phyloP scores from a whole-genome alignment of 1,284 basidiomycete genomes.

The Leccinum laetum region DNA sequence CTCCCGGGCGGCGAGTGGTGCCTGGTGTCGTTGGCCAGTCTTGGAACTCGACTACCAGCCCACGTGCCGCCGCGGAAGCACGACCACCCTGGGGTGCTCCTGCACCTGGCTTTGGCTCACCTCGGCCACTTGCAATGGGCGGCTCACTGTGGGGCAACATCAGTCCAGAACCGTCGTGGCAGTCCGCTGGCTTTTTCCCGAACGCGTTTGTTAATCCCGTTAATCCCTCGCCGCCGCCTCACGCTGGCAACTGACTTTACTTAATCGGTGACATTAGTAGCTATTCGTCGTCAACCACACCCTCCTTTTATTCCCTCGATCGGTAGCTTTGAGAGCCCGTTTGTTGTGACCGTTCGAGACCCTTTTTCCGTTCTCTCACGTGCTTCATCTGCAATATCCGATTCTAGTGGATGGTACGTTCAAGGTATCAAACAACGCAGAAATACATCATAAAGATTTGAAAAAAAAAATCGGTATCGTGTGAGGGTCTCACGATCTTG shows the following conservation, averaged over 20 bases:
- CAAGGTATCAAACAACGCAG: constrained; percentile 27
- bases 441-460: constrained; percentile 39
- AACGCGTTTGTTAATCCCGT: constrained; percentile 47
- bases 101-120: constrained; percentile 35
- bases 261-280: constrained; percentile 20
- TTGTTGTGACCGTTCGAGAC: not conserved
- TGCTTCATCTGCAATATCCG: constrained; percentile 34
- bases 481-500: not conserved
- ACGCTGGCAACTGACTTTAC: constrained; percentile 45
- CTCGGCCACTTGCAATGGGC: constrained; percentile 38
- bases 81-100: constrained; percentile 49
- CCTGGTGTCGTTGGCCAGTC: constrained; percentile 45
- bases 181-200: constrained; percentile 45
- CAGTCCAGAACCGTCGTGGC: constrained; percentile 46
- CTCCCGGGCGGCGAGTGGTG: constrained; percentile 42
- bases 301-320: not conserved
- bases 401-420: constrained; percentile 16
- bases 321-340: not conserved
- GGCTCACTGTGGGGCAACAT: constrained; percentile 43
- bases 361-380: constrained; percentile 1
- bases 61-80: constrained; percentile 34
- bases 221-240: constrained; percentile 52
- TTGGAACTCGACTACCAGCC: constrained; percentile 45
- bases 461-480: constrained; percentile 22
- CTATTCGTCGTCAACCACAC: not conserved